Conservation (phyloP, 108 stramenopile genomes). For the Pseudonitzschia multiseries region DNA sequence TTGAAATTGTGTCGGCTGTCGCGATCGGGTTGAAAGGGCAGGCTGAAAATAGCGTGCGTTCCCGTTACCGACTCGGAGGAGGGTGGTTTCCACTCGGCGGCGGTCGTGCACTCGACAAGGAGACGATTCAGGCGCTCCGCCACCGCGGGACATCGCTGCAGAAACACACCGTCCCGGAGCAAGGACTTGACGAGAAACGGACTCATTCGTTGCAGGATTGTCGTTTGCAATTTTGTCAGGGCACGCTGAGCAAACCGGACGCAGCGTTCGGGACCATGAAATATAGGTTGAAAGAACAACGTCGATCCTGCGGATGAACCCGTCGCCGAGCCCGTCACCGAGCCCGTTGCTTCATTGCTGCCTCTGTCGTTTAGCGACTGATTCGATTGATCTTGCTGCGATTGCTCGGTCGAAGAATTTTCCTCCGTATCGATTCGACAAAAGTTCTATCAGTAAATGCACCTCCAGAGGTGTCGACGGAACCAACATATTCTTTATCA, state of each 20-base stretch:
- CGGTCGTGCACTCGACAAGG: neutral
- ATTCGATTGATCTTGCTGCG: neutral
- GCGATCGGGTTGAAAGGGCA: conserved; percentile 69
- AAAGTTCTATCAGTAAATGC: conserved; percentile 65
- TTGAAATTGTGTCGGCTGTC: conserved; percentile 80
- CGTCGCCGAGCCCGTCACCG: neutral
- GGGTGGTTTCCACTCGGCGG: conserved; percentile 17
- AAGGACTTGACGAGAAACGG: conserved; percentile 11
- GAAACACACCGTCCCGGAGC: neutral
- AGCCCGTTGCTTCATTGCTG: neutral
- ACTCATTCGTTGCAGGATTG: conserved; percentile 4
- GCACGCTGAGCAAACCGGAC: conserved; percentile 6
- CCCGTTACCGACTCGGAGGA: conserved; percentile 26
- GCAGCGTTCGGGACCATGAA: conserved; percentile 20
- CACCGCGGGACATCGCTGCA: conserved; percentile 3
- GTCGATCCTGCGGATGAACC: neutral
- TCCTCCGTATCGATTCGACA: conserved; percentile 28
- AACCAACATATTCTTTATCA: conserved; percentile 60
- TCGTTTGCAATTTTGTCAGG: neutral
- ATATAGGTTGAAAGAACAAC: conserved; percentile 28
- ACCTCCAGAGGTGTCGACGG: conserved; percentile 73
- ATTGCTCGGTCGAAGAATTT: neutral
- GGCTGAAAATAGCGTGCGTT: conserved; percentile 56
- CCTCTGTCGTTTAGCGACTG: neutral
- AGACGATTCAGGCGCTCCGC: conserved; percentile 8